Evolutionary conservation across 768 basidiomycete species (phyloP), one percentile per base, ranked within the genome.

Genomic region (Dioszegia aurantiaca): DNA sequence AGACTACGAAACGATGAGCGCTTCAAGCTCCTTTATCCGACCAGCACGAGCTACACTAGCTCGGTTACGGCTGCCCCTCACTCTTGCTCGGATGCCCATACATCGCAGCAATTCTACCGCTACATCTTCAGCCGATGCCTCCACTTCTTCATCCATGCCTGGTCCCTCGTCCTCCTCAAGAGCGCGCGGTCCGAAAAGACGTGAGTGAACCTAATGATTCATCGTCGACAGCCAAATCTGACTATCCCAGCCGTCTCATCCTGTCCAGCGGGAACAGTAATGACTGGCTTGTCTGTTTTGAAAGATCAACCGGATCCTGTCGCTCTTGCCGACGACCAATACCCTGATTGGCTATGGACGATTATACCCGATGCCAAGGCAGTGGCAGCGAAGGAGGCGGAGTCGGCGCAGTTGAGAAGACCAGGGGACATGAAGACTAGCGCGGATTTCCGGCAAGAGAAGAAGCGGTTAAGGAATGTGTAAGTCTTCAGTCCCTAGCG

Each of bases 291-390:
- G 5, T 86, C 87, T 67, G 90, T 89, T 68, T 80, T 90, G 53
- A 94, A 94, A 75, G 86, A 83, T 52, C 87, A 92, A 69, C 78
- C 83, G 0, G 85, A 88, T 5, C 84, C 93, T 0, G 74, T 89
- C 23, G 88, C 92, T 1, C 77, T 82, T 11, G 79, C 87, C 0
- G 92, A 95, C 75, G 86, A 88, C 42, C 84, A 86, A 64, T 94
- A 95, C 74, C 92, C 92, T 2, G 74, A 83, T 6, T 95, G 92
- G 92, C 75, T 95, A 39, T 95, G 92, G 92, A 85, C 81, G 14
- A 70, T 90, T 37, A 77, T 89, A 19, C 76, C 84, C 21, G 58
- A 63, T 5, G 41, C 46, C 10, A 49, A 39, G 24, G 6, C 57
- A 24, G 39, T 19, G 36, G 31, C 47, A n/a, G 33, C 33, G 37